Evolutionary conservation across 2,329 filamentous ascomycete species (phyloP).

Genomic region (Trichoderma oligosporum): DNA sequence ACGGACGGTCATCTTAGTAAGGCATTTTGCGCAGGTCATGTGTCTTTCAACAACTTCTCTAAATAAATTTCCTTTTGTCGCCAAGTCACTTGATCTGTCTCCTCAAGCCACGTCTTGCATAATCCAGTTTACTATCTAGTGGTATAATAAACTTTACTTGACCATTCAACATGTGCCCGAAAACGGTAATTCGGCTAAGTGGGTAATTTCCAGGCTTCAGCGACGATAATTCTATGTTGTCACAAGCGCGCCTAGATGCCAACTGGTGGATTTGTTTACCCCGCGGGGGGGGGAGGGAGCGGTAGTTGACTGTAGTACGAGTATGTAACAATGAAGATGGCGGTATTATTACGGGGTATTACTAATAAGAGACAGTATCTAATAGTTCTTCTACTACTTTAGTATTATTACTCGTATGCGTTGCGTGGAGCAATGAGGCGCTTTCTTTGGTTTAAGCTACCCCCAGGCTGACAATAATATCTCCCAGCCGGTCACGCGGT

Average conservation of each 20-base stretch:
- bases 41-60: neutral
- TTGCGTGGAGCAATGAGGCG: too few relatives aligned
- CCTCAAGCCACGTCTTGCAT: too few relatives aligned
- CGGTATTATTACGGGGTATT: neutral
- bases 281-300: conserved; percentile 7
- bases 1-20: neutral
- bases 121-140: too few relatives aligned
- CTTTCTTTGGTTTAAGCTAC: too few relatives aligned
- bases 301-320: neutral
- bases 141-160: too few relatives aligned
- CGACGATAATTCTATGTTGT: neutral
- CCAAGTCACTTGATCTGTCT: conserved; percentile 6
- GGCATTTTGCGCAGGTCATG: conserved; percentile 3
- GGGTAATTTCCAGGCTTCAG: neutral
- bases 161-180: conserved; percentile 5
- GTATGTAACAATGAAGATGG: too few relatives aligned
- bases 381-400: neutral
- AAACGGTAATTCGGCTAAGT: neutral
- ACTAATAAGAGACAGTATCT: neutral
- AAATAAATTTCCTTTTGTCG: conserved; percentile 1
- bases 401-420: too few relatives aligned
- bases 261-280: neutral
- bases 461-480: too few relatives aligned
- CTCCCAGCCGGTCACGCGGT: too few relatives aligned
- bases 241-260: neutral